These are phyloP conservation scores for Podochytrium sp. DNA, from an alignment of 192 early-diverging fungal species.

Conservation along the genomic window DNA sequence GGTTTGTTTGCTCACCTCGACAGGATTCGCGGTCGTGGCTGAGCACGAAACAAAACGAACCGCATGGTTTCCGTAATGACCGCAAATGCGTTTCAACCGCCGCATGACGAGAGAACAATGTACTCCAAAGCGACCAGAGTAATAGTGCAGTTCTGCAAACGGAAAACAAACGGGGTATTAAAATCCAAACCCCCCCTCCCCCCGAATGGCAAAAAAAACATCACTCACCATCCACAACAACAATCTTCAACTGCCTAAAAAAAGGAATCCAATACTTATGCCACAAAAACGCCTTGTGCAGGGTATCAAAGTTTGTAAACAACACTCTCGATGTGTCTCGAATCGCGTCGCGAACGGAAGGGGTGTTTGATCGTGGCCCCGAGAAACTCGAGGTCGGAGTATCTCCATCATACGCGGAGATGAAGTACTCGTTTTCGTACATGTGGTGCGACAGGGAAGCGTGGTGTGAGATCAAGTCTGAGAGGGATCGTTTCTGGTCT, in stretches of 20 bases:
- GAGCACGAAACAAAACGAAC: conserved; percentile 70
- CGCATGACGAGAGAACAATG: conserved; percentile 69
- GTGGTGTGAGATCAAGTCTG: conserved; percentile 22
- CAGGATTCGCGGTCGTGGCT: conserved; percentile 73
- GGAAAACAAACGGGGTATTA: not conserved
- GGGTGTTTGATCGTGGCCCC: not conserved
- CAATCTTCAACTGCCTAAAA: conserved; percentile 53
- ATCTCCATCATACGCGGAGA: conserved; percentile 70
- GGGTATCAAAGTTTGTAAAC: conserved; percentile 84
- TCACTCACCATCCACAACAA: conserved; percentile 70
- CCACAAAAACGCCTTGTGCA: conserved; percentile 60
- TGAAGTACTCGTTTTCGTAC: conserved; percentile 12
- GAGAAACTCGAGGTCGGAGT: conserved; percentile 29
- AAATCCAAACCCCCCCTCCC: not conserved
- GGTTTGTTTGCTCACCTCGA: conserved; percentile 20
- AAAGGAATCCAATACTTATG: conserved; percentile 61
- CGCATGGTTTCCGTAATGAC: conserved; percentile 45
- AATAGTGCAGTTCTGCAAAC: conserved; percentile 68
- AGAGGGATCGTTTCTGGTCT: conserved; percentile 69
- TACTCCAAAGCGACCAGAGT: conserved; percentile 68
- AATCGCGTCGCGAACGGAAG: conserved; percentile 46
- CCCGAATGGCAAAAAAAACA: not conserved
- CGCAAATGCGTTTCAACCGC: conserved; percentile 63
- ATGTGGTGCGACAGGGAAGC: not conserved
- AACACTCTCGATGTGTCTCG: conserved; percentile 60